These are phyloP conservation scores for Lactuca saligna DNA, from an alignment of 129 eudicot genomes.

Conservation along the genomic window DNA sequence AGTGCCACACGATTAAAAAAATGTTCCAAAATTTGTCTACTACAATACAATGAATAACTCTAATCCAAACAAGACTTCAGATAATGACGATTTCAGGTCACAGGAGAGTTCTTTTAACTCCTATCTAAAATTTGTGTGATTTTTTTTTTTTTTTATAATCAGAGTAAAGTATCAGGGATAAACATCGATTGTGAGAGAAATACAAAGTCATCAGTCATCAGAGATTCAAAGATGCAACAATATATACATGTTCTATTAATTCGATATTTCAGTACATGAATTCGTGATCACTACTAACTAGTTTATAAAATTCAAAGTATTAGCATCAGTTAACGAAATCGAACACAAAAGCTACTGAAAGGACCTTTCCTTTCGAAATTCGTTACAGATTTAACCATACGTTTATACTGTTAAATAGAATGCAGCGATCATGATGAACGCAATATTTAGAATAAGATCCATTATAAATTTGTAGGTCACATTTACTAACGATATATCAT, in stretches of 20 bases:
- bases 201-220: no score
- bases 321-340: neutral
- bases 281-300: neutral
- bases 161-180: no score
- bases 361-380: neutral
- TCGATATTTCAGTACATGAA: neutral
- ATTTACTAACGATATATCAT: neutral
- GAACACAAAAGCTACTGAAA: neutral
- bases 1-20: neutral
- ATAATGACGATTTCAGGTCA: neutral
- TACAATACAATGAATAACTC: neutral
- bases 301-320: neutral
- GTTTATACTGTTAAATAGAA: neutral
- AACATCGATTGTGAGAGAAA: neutral
- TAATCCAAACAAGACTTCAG: neutral
- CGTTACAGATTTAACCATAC: neutral
- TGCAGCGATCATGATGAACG: neutral
- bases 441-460: neutral
- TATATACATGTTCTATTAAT: neutral
- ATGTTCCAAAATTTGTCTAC: conserved; percentile 6
- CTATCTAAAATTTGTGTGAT: neutral
- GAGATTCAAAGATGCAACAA: no score
- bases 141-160: no score
- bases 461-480: neutral
- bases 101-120: neutral